Evolutionary conservation across 1,139 yeast genomes (phyloP).

Genomic region (Geotrichum phurueaensis): DNA sequence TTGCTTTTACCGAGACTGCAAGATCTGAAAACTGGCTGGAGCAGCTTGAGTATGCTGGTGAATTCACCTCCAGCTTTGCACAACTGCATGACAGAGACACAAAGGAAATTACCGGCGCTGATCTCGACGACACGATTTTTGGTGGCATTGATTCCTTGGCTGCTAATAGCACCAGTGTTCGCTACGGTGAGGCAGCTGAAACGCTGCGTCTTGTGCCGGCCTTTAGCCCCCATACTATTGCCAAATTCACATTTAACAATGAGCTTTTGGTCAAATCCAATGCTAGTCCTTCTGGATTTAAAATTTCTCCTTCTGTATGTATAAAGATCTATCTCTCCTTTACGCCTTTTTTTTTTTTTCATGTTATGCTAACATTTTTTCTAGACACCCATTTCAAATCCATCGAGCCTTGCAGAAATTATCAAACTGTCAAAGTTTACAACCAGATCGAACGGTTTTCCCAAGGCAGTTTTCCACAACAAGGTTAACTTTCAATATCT

Average conservation of each 20-base stretch:
- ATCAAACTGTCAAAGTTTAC: background rate
- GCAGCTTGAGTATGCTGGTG: constrained; percentile 10
- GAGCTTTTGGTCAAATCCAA: constrained; percentile 16
- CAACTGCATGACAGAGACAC: background rate
- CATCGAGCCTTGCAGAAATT: background rate
- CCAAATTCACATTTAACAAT: constrained; percentile 22
- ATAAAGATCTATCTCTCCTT: background rate
- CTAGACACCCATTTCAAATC: background rate
- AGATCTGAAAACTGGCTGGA: constrained; percentile 12
- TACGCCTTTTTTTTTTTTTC: background rate
- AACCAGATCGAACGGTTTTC: constrained; percentile 21
- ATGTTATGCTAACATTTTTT: background rate
- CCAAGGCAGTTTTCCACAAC: constrained; percentile 20
- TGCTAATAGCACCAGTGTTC: constrained; percentile 19
- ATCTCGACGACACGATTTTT: constrained; percentile 51
- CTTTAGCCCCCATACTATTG: constrained; percentile 21
- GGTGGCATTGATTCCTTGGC: constrained; percentile 37
- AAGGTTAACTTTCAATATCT: constrained; percentile 21
- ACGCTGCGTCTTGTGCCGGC: constrained; percentile 25
- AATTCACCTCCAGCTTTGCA: constrained; percentile 12
- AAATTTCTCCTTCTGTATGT: background rate
- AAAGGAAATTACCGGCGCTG: constrained; percentile 27
- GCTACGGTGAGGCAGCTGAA: constrained; percentile 25
- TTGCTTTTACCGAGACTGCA: background rate
- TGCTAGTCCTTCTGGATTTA: constrained; percentile 11